phyloP scores from a whole-genome alignment of 2,329 filamentous ascomycete genomes.

The Whalleya microplaca region DNA sequence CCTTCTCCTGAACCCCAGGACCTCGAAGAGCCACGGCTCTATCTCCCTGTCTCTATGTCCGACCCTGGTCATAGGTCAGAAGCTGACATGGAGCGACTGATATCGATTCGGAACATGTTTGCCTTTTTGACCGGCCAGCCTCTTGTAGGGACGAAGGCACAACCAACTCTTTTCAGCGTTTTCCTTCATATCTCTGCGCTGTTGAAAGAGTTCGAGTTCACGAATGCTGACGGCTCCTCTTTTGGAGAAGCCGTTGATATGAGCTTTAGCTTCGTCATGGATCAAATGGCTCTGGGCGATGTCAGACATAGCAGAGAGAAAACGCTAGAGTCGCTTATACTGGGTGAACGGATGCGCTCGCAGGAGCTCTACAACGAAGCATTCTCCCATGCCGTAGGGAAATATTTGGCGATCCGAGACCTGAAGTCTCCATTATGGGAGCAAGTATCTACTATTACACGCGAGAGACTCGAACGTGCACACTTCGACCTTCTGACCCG shows the following conservation, averaged over 20 bases:
- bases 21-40: conserved; percentile 52
- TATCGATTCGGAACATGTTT: conserved; percentile 67
- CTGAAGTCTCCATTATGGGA: conserved; percentile 71
- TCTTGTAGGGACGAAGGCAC: conserved; percentile 59
- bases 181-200: conserved; percentile 58
- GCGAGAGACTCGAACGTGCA: conserved; percentile 79
- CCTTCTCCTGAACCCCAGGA: conserved; percentile 40
- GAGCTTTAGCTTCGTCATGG: conserved; percentile 75
- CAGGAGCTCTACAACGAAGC: conserved; percentile 85
- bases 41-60: conserved; percentile 53
- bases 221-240: conserved; percentile 57
- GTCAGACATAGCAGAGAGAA: conserved; percentile 83
- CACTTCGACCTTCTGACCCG: conserved; percentile 78
- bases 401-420: conserved; percentile 73
- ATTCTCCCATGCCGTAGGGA: conserved; percentile 88
- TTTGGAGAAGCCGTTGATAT: conserved; percentile 64
- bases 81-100: conserved; percentile 57
- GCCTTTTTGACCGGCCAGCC: conserved; percentile 67
- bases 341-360: conserved; percentile 85
- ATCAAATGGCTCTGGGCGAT: conserved; percentile 77
- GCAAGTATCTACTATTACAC: conserved; percentile 71
- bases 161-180: conserved; percentile 56
- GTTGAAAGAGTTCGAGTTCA: conserved; percentile 62
- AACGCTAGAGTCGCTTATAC: conserved; percentile 84
- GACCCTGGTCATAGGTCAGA: conserved; percentile 41